Evolutionary conservation across 306 rosid genomes (phyloP).

Genomic region (Acacia melanoxylon): DNA sequence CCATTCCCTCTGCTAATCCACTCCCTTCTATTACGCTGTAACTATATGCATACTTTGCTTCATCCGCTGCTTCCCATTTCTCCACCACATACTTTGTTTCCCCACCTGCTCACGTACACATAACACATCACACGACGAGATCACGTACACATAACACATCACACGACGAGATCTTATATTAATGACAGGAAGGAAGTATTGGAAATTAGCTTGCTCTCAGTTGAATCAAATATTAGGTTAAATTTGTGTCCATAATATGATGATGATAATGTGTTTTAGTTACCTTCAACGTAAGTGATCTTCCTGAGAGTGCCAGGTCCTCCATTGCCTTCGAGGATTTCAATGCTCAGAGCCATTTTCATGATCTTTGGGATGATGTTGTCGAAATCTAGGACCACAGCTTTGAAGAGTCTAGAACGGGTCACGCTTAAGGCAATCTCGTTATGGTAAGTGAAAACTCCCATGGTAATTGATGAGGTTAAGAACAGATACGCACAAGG

Average conservation of each 20-base stretch:
- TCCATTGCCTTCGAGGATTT: conserved; percentile 51
- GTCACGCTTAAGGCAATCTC: conserved; percentile 41
- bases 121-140: too few relatives aligned
- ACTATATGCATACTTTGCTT: conserved; percentile 39
- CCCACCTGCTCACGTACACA: conserved; percentile 20
- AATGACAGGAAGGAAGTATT: too few relatives aligned
- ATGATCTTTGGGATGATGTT: conserved; percentile 46
- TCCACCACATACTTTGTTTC: conserved; percentile 42
- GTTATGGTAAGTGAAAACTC: conserved; percentile 37
- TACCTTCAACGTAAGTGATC: conserved; percentile 30
- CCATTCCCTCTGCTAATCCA: conserved; percentile 36
- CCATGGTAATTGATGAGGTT: conserved; percentile 35
- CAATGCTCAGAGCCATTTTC: conserved; percentile 23
- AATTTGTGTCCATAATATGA: too few relatives aligned
- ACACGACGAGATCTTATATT: too few relatives aligned
- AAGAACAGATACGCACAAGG: too few relatives aligned
- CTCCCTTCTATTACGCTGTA: conserved; percentile 54
- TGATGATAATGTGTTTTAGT: too few relatives aligned
- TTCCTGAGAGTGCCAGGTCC: conserved; percentile 61
- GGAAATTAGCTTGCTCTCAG: too few relatives aligned
- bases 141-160: too few relatives aligned
- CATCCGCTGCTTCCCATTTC: conserved; percentile 1
- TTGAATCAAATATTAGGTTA: too few relatives aligned
- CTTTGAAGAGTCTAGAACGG: conserved; percentile 51
- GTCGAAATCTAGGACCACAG: conserved; percentile 39